Percentiles rank a stretch among this genome's conserved stretches.
Evolutionary conservation across 2,329 filamentous ascomycete genomes (phyloP).

Genomic region (Claviceps africana): DNA sequence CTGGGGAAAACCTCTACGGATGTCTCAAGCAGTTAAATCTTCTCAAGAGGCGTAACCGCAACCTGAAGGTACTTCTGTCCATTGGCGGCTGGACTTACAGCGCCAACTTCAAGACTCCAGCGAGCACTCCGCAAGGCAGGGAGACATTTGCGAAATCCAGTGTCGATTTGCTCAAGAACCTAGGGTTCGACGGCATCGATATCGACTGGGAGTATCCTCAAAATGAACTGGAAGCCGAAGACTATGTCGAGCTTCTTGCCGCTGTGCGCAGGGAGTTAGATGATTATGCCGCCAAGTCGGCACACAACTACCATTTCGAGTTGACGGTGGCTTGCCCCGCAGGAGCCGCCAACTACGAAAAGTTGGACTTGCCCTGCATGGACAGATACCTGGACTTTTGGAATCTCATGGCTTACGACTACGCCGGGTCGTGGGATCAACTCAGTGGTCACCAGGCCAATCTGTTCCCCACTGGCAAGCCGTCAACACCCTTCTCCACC

Average conservation of each 20-base stretch:
- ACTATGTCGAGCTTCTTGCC: constrained; percentile 46
- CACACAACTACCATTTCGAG: constrained; percentile 40
- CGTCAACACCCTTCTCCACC: constrained; percentile 66
- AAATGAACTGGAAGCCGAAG: constrained; percentile 35
- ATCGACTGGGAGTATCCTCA: constrained; percentile 58
- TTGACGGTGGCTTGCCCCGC: constrained; percentile 52
- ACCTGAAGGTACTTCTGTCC: constrained; percentile 72
- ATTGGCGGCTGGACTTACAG: constrained; percentile 93
- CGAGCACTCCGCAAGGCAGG: constrained; percentile 56
- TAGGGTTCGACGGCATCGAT: constrained; percentile 63
- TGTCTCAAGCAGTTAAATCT: constrained; percentile 81
- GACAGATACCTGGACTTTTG: constrained; percentile 56
- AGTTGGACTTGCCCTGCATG: constrained; percentile 50
- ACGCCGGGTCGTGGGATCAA: constrained; percentile 67
- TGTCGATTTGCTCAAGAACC: constrained; percentile 61
- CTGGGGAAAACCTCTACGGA: constrained; percentile 71
- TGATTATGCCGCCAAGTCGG: constrained; percentile 33
- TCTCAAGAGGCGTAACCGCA: constrained; percentile 66
- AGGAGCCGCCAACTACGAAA: constrained; percentile 46
- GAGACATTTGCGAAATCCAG: constrained; percentile 58
- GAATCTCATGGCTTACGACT: constrained; percentile 85
- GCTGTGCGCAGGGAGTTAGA: constrained; percentile 45
- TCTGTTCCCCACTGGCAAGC: constrained; percentile 46
- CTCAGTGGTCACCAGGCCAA: constrained; percentile 69
- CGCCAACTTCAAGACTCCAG: constrained; percentile 63